A percentile compares a stretch with the other conserved stretches of the same genome.
Evolutionary conservation across 208 protist genomes (phyloP).

Genomic region (Angomonas ambiguus): DNA sequence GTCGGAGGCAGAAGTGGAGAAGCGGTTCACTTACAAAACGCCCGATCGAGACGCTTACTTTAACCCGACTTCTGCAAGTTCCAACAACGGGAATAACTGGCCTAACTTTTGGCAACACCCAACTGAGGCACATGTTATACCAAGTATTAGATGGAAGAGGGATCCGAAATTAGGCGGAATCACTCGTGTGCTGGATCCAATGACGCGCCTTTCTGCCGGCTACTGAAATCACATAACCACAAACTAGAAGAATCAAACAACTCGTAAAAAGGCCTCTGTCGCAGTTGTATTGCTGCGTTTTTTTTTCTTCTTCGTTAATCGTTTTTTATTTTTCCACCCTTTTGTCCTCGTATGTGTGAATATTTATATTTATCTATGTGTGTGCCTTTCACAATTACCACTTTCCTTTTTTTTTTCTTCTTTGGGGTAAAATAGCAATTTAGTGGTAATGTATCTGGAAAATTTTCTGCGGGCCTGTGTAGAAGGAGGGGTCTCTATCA

Average conservation of each 20-base stretch:
- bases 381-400: not conserved
- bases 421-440: not conserved
- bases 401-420: constrained; percentile 14
- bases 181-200: constrained; percentile 70
- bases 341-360: constrained; percentile 2
- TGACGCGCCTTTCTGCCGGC: constrained; percentile 41
- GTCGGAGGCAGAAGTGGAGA: constrained; percentile 27
- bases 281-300: no score
- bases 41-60: constrained; percentile 83
- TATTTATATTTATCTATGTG: not conserved
- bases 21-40: constrained; percentile 56
- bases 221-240: constrained; percentile 25
- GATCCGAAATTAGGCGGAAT: constrained; percentile 80
- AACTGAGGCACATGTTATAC: constrained; percentile 68
- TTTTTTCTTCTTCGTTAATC: not conserved
- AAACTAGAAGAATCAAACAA: no score
- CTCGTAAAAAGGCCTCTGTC: no score
- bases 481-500: constrained; percentile 49
- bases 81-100: constrained; percentile 62
- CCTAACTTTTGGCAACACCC: constrained; percentile 91
- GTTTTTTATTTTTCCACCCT: constrained; percentile 2
- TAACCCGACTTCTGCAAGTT: constrained; percentile 31
- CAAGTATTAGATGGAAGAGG: constrained; percentile 65
- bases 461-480: constrained; percentile 66
- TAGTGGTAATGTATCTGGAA: constrained; percentile 17